Evolutionary conservation across 306 rosid genomes (phyloP), one percentile per base, ranked within the genome.

Genomic region (Casuarina glauca): DNA sequence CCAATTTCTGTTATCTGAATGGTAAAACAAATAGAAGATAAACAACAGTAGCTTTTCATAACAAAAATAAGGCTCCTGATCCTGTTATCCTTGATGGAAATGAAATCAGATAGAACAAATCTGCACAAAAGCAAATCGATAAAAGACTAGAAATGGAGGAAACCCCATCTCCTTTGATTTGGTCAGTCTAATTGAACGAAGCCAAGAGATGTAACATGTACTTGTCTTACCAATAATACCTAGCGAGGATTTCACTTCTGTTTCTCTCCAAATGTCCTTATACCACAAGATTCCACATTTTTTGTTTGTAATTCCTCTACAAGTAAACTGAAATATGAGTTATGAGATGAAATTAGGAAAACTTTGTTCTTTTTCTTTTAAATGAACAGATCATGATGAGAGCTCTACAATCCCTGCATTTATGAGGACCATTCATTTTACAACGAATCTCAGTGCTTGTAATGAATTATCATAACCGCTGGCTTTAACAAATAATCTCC

Each of bases 1-100:
- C 58, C 84, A 72, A 75, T 76, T 41, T 77, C 62, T 41, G 41
- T 12, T 17, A 61, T 71, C 74, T 75, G 62, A 76, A 74, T 55
- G 32, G 39, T 26, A 43, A 49, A 19, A 75, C 5, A 60, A 26
- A 54, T 1, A 69, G 35, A 3, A 51, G 9, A 20, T 35, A 26
- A 69, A 77, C 6, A 44, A 54, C 43, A 4, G 61, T 26, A 26
- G 32, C 32, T 26, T 26, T 26, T 26, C 32, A 26, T 26, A 26
- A 26, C 32, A 26, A 26, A 26, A 61, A 32, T 49, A 60, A 3
- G 43, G 5, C 35, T 52, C 11, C 1, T 1, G 16, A 61, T 32
- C 70, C 60, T 41, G 16, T 32, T 15, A 16, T 15, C 8, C 20
- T 36, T 62, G 69, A 62, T 36, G 43, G 19, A 62, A 36, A 6